Percentiles rank a stretch among this genome's conserved stretches.
These are phyloP conservation scores for Phaffia rhodozyma DNA, from an alignment of 1,284 basidiomycete genomes.

Conservation along the genomic window DNA sequence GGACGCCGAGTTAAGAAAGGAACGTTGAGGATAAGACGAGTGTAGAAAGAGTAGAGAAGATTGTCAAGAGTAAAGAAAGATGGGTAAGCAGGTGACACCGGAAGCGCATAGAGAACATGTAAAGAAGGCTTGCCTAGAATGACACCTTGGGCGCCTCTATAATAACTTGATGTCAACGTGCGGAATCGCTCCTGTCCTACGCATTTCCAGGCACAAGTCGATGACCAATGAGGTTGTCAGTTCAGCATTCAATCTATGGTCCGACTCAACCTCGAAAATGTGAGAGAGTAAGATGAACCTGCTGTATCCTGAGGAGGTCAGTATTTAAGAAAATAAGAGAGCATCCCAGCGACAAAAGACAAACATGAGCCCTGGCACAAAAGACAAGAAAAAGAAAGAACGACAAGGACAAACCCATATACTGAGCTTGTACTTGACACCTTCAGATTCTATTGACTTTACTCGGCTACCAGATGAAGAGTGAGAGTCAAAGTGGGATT, in stretches of 20 bases:
- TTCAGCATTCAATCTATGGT: conserved; percentile 47
- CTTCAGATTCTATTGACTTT: conserved; percentile 36
- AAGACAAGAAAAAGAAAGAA: too few species aligned
- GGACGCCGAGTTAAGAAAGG: background rate
- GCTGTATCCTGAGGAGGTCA: conserved; percentile 21
- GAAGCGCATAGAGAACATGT: conserved; percentile 2
- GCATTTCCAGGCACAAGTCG: background rate
- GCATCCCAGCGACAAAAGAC: background rate
- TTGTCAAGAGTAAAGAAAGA: background rate
- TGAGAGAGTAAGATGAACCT: conserved; percentile 6
- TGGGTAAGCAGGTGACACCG: conserved; percentile 1
- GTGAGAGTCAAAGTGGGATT: conserved; percentile 25
- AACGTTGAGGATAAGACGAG: background rate
- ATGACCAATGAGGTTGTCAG: conserved; percentile 39
- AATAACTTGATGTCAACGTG: conserved; percentile 83
- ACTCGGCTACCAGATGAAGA: background rate
- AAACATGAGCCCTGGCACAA: background rate
- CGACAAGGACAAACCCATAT: conserved; percentile 38
- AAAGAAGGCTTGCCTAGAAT: conserved; percentile 54
- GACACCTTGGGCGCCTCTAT: conserved; percentile 85
- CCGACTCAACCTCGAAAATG: background rate
- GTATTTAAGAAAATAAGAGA: too few species aligned
- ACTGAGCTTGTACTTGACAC: conserved; percentile 41
- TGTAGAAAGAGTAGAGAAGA: background rate
- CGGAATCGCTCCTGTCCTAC: conserved; percentile 74